Base-by-base conservation (phyloP, 2,329 filamentous ascomycete species). In the Paraconiothyrium sp. region DNA sequence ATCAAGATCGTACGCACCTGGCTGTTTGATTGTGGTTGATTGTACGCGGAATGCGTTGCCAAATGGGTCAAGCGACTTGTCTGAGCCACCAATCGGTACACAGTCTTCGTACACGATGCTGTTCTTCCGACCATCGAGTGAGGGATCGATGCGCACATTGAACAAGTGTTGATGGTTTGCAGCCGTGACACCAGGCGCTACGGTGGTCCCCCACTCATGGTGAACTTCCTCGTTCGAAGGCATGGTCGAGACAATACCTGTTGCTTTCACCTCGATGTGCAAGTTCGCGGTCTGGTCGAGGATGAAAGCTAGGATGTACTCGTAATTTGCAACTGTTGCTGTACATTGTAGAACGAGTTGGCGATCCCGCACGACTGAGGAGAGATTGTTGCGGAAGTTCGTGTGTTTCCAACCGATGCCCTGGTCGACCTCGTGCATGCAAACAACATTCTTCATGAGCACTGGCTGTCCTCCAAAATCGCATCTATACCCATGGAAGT, bases 91-190 rank as follows among this genome's bases (percentile, higher is more conserved):
- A 82, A 91, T 86, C 0, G 89, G 78, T 56, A 87, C 83, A 0
- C 84, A 83, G 67, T 89, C 78, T 24, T 84, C 78, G 69, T 90
- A 82, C 54, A 82, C 75, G 32, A 83, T 67, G 32, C 82, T 75
- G 73, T 84, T 82, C 54, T 76, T 59, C 70, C 78, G 72, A 60
- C 83, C 80, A 63, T 85, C 81, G 61, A 84, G 75, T 67, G 78
- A 74, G 34, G 82, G 76, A 75, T 86, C 78, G 61, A 86, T 68
- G 59, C 84, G 78, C 64, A 85, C 70, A 64, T 80, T 76, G 80
- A 93, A 92, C 75, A 93, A 90, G 76, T 93, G 91, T 73, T 93
- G 91, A 72, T 93, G 91, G 77, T 91, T 88, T 0, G 83, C 82
- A 2, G 89, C 90, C 35, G 92, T 84, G 16, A 90, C 89, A 47